phyloP scores from a whole-genome alignment of 1,284 basidiomycete genomes.

The Coniferiporia weirii region DNA sequence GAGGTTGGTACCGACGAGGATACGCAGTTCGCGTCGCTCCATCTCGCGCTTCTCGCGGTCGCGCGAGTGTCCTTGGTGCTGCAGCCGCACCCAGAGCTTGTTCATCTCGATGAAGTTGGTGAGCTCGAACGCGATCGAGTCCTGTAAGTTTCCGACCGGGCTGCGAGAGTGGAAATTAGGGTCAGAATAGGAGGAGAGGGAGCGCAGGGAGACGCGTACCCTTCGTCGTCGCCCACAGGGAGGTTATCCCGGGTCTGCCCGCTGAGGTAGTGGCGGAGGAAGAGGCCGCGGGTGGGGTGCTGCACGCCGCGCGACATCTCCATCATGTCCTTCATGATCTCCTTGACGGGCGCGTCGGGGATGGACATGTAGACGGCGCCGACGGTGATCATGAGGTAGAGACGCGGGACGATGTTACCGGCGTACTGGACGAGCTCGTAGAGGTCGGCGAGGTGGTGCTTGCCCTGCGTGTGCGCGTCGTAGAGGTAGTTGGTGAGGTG shows the following conservation, averaged over 20 bases:
- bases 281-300: slow-evolving; percentile 89
- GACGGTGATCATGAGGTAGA: slow-evolving; percentile 98
- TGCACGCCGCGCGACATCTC: slow-evolving; percentile 96
- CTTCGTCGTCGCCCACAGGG: slow-evolving; percentile 72
- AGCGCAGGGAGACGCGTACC: slow-evolving; percentile 47
- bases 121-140: too few species aligned
- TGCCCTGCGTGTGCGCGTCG: slow-evolving; percentile 83
- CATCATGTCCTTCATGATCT: slow-evolving; percentile 99
- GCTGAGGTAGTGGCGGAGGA: slow-evolving; percentile 94
- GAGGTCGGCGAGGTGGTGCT: slow-evolving; percentile 92
- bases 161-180: slow-evolving; percentile 36
- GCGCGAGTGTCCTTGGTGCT: slow-evolving; percentile 87
- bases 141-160: too few species aligned
- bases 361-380: too few species aligned
- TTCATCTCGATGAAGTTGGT: too few species aligned
- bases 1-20: slow-evolving; percentile 93
- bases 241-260: slow-evolving; percentile 88
- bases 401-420: slow-evolving; percentile 87
- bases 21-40: slow-evolving; percentile 88
- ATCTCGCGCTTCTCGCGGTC: slow-evolving; percentile 94
- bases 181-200: background rate
- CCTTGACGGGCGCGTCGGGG: slow-evolving; percentile 90
- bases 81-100: too few species aligned
- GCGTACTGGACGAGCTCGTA: slow-evolving; percentile 98
- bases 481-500: slow-evolving; percentile 95